Base-by-base conservation (phyloP, 352 stramenopile species). In the Phytophthora multivora region DNA sequence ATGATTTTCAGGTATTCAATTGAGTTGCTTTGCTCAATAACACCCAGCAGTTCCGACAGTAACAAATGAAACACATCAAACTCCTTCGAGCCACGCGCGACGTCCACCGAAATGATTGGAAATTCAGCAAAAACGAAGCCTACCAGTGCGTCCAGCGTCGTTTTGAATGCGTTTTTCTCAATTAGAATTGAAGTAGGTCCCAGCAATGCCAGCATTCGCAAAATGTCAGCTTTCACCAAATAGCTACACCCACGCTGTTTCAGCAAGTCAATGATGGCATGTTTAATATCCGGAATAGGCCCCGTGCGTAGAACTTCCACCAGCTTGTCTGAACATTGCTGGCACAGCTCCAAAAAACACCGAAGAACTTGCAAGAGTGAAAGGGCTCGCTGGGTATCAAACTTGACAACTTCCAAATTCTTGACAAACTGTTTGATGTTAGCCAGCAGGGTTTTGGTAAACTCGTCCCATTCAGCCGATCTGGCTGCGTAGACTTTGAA, bases 101-200 rank as follows among this genome's bases (percentile, higher is more conserved):
- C 83, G 65, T 95, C 86, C 19, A 63, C 71, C n/a, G 86, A 95
- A 23, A 73, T 57, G 33, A 93, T 88, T 4, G 84, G 86, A 52
- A 95, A 93, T 31, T 92, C 82, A 21, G 89, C 75, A 9, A 89
- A 73, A 39, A 90, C 66, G 50, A 95, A 89, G 12, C 25, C 39
- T 15, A 75, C 42, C 1, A 93, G 41, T 18, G 69, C 69, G 13
- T 77, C 62, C 38, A 85, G 40, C 4, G 78, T 62, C 5, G 23
- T 4, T 26, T 68, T 56, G 8, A 64, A 47, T 4, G 49, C 49
- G 6, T 56, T 35, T 15, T 51, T 15, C 12, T 66, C 45, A 3
- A 39, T 33, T 18, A 68, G 26, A n/a, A 31, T 26, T n/a, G 59
- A 67, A 23, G 49, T 51, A 21, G 67, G 64, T 13, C 58, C 69